A percentile compares a stretch with the other conserved stretches of the same genome.
These are phyloP conservation scores for Ceratobasidium sp. DNA, from an alignment of 1,284 basidiomycete genomes.

Conservation along the genomic window DNA sequence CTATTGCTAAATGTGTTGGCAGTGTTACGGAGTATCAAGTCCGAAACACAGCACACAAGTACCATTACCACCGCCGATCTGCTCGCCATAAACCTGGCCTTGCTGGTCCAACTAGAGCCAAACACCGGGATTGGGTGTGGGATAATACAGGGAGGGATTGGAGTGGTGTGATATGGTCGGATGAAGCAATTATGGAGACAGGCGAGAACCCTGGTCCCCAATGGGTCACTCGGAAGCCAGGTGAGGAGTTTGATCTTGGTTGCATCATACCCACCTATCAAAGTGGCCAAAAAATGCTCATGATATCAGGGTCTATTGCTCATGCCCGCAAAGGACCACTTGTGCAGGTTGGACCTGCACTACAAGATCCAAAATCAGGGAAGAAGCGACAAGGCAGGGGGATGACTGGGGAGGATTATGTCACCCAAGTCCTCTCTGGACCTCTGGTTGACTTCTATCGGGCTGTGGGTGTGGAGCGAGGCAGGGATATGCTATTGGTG, in stretches of 20 bases:
- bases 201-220: not conserved
- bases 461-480: not conserved
- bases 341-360: not conserved
- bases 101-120: not conserved
- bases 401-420: not conserved
- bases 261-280: not conserved
- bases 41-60: not conserved
- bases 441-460: not conserved
- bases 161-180: not conserved
- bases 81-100: constrained; percentile 1
- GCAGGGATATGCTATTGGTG: not conserved
- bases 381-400: not conserved
- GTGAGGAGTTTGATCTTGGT: not conserved
- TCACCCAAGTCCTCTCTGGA: not conserved
- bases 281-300: not conserved
- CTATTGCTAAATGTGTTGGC: constrained; percentile 2
- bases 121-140: not conserved
- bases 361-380: not conserved
- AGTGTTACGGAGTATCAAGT: not conserved
- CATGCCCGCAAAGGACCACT: constrained; percentile 9
- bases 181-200: not conserved
- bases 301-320: not conserved
- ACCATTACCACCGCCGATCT: not conserved
- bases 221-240: constrained; percentile 10
- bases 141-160: constrained; percentile 1